A percentile compares a stretch with the other conserved stretches of the same genome.
These are phyloP conservation scores for Aspergillus leporis DNA, from an alignment of 495 filamentous ascomycete genomes.

Conservation along the genomic window DNA sequence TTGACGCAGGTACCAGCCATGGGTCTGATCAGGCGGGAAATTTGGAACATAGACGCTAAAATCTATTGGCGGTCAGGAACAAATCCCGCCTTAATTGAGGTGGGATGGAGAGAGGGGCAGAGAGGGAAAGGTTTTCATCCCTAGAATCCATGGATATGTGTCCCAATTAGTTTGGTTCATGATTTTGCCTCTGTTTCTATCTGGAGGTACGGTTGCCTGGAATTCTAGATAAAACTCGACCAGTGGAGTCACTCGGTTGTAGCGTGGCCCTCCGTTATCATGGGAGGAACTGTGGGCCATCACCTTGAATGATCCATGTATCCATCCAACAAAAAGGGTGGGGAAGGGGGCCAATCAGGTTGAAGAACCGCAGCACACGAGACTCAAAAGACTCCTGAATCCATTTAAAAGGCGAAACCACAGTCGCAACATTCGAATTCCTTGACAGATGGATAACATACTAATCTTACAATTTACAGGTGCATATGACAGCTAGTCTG, in stretches of 20 bases:
- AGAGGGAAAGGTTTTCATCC: not conserved
- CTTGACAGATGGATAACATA: not conserved
- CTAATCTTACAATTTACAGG: not conserved
- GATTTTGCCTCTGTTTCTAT: not conserved
- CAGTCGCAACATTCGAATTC: not conserved
- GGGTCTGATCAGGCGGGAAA: constrained; percentile 7
- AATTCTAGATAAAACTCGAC: not conserved
- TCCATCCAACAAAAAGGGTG: not conserved
- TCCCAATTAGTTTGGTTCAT: not conserved
- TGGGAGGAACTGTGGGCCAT: constrained; percentile 5
- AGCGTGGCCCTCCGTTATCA: constrained; percentile 3
- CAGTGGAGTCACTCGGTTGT: not conserved
- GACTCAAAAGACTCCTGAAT: not conserved
- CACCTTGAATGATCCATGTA: constrained; percentile 3
- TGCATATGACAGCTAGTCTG: constrained; percentile 4
- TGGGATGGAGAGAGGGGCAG: too few species aligned
- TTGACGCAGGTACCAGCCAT: constrained; percentile 17
- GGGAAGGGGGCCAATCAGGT: not conserved
- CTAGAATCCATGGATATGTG: not conserved
- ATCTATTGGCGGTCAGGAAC: not conserved
- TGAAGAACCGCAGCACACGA: not conserved
- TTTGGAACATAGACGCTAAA: constrained; percentile 1
- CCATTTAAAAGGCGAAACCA: not conserved
- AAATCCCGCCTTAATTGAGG: too few species aligned
- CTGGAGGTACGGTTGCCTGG: not conserved